phyloP scores from a whole-genome alignment of 1,284 basidiomycete genomes.

The Volvariella surrecta region DNA sequence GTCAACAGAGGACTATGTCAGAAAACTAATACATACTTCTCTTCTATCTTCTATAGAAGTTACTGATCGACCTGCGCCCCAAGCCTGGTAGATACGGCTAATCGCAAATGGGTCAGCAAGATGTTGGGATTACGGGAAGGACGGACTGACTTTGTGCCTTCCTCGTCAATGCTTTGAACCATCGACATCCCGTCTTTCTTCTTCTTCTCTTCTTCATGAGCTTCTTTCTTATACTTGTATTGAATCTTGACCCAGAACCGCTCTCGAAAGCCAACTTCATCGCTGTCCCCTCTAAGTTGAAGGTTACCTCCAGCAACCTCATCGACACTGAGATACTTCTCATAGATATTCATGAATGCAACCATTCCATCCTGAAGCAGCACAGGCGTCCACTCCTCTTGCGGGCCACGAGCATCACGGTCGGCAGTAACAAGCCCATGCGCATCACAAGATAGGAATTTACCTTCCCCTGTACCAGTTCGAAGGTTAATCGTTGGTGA shows the following conservation, averaged over 20 bases:
- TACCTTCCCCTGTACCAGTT: conserved; percentile 77
- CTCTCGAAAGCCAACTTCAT: conserved; percentile 74
- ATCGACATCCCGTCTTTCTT: conserved; percentile 54
- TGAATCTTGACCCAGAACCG: conserved; percentile 87
- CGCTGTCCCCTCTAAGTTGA: conserved; percentile 75
- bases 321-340: conserved; percentile 76
- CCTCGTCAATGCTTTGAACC: conserved; percentile 57
- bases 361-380: conserved; percentile 73
- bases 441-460: conserved; percentile 79
- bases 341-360: conserved; percentile 78
- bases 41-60: conserved; percentile 65
- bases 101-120: conserved; percentile 8
- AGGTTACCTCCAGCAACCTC: conserved; percentile 76
- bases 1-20: too few species aligned
- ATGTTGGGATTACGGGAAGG: conserved; percentile 3
- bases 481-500: conserved; percentile 76
- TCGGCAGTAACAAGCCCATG: conserved; percentile 77
- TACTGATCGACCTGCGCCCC: conserved; percentile 77
- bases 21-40: conserved; percentile 36
- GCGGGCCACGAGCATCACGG: conserved; percentile 75
- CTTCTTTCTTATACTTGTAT: conserved; percentile 84
- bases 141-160: conserved; percentile 54
- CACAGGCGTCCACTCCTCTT: conserved; percentile 82
- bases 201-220: conserved; percentile 74
- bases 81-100: conserved; percentile 77